phyloP scores from a whole-genome alignment of 805 yeast genomes.

The Cyberlindnera subsufficiens region DNA sequence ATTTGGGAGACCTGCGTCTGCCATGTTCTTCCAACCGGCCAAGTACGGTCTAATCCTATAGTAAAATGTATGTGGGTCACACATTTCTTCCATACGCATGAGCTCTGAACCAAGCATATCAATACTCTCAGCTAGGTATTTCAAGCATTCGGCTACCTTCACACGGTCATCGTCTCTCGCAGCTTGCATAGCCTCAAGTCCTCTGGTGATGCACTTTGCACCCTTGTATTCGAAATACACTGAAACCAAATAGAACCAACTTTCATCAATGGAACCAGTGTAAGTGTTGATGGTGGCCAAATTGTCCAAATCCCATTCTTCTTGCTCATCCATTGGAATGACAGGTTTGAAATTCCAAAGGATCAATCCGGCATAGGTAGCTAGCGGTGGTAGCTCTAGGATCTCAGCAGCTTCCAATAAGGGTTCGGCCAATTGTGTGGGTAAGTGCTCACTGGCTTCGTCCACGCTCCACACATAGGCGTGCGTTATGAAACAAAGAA shows the following conservation, averaged over 20 bases:
- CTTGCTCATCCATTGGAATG: constrained; percentile 32
- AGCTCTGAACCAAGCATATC: constrained; percentile 69
- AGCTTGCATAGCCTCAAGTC: constrained; percentile 58
- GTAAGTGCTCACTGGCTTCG: constrained; percentile 55
- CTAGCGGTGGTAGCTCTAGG: constrained; percentile 77
- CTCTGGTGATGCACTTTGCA: constrained; percentile 60
- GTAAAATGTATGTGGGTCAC: constrained; percentile 91
- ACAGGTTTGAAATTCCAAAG: constrained; percentile 81
- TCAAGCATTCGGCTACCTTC: constrained; percentile 41
- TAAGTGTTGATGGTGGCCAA: constrained; percentile 77
- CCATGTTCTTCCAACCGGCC: constrained; percentile 95
- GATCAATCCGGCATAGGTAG: constrained; percentile 82
- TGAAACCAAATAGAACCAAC: constrained; percentile 89
- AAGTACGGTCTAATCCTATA: constrained; percentile 81
- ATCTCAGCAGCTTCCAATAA: constrained; percentile 50
- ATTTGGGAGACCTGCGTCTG: constrained; percentile 69
- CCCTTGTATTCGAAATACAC: constrained; percentile 83
- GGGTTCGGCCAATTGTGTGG: constrained; percentile 66
- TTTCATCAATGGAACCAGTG: constrained; percentile 87
- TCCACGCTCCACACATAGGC: constrained; percentile 87
- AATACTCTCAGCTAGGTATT: constrained; percentile 65
- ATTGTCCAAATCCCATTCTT: constrained; percentile 49
- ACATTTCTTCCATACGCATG: constrained; percentile 84
- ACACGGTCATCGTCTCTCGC: constrained; percentile 42
- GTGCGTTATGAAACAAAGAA: constrained; percentile 76